Evolutionary conservation across 2,329 filamentous ascomycete species (phyloP).

Genomic region (Monosporascus cannonballus): DNA sequence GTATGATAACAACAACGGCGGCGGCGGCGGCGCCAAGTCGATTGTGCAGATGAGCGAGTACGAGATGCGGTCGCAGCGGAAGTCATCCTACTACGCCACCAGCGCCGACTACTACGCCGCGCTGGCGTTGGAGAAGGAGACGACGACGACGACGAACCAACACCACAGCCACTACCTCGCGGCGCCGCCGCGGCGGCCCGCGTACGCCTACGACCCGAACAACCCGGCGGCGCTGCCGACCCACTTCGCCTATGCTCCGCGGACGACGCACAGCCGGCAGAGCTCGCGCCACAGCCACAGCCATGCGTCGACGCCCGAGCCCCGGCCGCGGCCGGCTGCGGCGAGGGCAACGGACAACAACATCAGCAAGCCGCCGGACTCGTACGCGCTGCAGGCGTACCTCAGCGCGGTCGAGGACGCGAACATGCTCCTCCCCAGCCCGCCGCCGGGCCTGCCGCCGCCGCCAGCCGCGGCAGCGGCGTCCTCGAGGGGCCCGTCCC

Average conservation of each 20-base stretch:
- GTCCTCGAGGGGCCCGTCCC: too few species aligned
- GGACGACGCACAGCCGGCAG: slow-evolving; percentile 24
- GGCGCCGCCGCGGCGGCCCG: neutral
- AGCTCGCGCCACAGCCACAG: slow-evolving; percentile 5
- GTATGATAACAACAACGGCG: neutral
- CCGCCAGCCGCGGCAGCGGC: neutral
- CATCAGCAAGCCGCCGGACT: slow-evolving; percentile 12
- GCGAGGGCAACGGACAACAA: neutral
- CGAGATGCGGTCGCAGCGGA: slow-evolving; percentile 20
- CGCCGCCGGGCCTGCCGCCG: slow-evolving; percentile 12
- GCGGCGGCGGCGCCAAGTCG: neutral
- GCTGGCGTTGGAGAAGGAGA: slow-evolving; percentile 24
- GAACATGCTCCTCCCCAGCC: slow-evolving; percentile 7
- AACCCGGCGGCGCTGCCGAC: slow-evolving; percentile 31
- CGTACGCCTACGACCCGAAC: slow-evolving; percentile 25
- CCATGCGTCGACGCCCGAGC: slow-evolving; percentile 6
- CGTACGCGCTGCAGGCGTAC: slow-evolving; percentile 32
- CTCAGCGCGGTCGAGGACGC: slow-evolving; percentile 25
- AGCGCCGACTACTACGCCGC: slow-evolving; percentile 36
- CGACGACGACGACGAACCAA: slow-evolving; percentile 2
- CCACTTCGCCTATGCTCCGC: slow-evolving; percentile 44
- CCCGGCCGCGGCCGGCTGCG: slow-evolving; percentile 7
- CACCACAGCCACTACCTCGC: neutral
- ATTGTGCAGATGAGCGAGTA: slow-evolving; percentile 15
- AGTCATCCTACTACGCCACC: slow-evolving; percentile 12